A percentile compares a stretch with the other conserved stretches of the same genome.
Evolutionary conservation across 371 early-diverging fungal species (phyloP).

Genomic region (Mortierella sp.): DNA sequence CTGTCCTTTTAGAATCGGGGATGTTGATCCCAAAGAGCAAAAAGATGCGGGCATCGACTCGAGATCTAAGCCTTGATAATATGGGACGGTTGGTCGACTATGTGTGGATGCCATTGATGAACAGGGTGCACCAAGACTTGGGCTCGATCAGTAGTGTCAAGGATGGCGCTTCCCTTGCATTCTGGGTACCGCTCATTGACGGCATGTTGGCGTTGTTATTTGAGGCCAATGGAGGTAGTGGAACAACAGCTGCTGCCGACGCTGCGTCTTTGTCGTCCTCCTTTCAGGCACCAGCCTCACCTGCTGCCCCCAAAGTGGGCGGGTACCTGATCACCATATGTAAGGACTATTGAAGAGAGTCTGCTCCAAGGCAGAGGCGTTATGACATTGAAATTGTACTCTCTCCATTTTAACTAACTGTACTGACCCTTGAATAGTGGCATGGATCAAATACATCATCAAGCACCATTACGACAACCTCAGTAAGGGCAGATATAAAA

Average conservation of each 20-base stretch:
- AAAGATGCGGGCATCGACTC: slow-evolving; percentile 27
- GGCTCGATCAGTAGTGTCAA: slow-evolving; percentile 16
- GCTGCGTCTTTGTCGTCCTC: too few species aligned
- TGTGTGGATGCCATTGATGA: slow-evolving; percentile 49
- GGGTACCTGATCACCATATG: slow-evolving; percentile 44
- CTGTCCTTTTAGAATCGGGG: slow-evolving; percentile 43
- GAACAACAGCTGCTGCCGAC: neutral
- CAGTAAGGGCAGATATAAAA: neutral
- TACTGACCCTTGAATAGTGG: slow-evolving; percentile 16
- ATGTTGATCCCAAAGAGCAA: slow-evolving; percentile 47
- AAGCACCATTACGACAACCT: slow-evolving; percentile 25
- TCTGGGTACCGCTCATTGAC: slow-evolving; percentile 36
- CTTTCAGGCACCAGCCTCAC: neutral
- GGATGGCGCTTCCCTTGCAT: slow-evolving; percentile 34
- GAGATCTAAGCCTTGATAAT: slow-evolving; percentile 36
- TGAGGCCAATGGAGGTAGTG: slow-evolving; percentile 19
- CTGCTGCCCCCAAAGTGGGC: slow-evolving; percentile 30
- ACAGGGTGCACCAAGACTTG: slow-evolving; percentile 22
- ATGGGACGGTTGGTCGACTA: slow-evolving; percentile 28
- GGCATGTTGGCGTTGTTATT: slow-evolving; percentile 37
- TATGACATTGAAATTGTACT: neutral
- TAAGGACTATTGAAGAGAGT: slow-evolving; percentile 5
- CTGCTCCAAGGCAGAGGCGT: neutral
- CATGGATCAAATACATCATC: slow-evolving; percentile 47
- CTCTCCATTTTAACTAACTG: neutral